A percentile compares a stretch with the other conserved stretches of the same genome.
These are phyloP conservation scores for Adansonia rubrostipa DNA, from an alignment of 441 rosid genomes.

Conservation along the genomic window DNA sequence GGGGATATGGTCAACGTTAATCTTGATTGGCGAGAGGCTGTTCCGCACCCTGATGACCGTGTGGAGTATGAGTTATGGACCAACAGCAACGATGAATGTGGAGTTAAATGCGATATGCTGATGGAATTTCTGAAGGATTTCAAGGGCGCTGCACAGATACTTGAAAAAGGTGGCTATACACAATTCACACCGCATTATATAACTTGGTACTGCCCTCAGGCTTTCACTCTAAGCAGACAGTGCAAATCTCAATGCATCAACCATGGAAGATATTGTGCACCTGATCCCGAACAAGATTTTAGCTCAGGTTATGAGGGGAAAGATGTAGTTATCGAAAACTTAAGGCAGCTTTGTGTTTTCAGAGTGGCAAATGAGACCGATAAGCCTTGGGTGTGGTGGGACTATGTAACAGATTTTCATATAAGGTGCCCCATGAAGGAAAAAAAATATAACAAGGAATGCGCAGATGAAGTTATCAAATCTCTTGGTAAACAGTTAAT, in stretches of 20 bases:
- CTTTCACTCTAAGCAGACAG: constrained; percentile 86
- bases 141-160: constrained; percentile 91
- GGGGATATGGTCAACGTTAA: constrained; percentile 94
- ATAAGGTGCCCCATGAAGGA: constrained; percentile 97
- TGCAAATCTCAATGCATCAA: constrained; percentile 98
- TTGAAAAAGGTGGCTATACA: constrained; percentile 91
- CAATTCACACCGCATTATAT: constrained; percentile 93
- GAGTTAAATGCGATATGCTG: constrained; percentile 87
- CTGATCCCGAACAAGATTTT: constrained; percentile 98
- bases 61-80: constrained; percentile 96
- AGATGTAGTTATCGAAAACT: constrained; percentile 84
- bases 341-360: constrained; percentile 90
- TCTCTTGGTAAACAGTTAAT: constrained; percentile 62
- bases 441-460: constrained; percentile 80
- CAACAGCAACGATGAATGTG: constrained; percentile 94
- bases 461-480: constrained; percentile 72
- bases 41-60: constrained; percentile 96
- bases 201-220: constrained; percentile 93
- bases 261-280: constrained; percentile 94
- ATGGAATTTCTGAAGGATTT: constrained; percentile 85
- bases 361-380: constrained; percentile 78
- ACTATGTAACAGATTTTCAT: constrained; percentile 93
- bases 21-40: constrained; percentile 99
- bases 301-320: constrained; percentile 91
- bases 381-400: constrained; percentile 97